Base-by-base conservation (phyloP, 2,329 filamentous ascomycete species). In the Lomentospora prolificans region DNA sequence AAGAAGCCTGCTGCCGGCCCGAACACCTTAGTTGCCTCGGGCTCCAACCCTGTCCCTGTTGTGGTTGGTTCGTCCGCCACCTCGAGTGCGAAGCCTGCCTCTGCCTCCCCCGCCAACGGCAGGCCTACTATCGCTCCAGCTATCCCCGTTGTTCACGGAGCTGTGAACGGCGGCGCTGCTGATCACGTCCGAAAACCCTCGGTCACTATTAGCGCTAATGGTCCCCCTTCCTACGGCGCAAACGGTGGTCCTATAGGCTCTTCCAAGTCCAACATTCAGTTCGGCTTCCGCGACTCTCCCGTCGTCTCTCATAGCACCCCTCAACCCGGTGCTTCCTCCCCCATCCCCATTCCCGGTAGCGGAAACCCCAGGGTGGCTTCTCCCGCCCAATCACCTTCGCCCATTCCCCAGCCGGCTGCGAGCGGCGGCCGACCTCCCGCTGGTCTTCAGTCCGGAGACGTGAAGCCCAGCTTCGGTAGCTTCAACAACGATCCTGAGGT, bases 171-270 rank as follows among this genome's bases (percentile, higher is more conserved):
- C 62, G 74, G 75, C 62, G 71, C 78, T 55, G 76, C 77, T 63
- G 85, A 90, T 64, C 91, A 97, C 75, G 80, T 78, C 67, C 84
- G 90, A 68, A 96, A 95, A 74, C 84, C 85, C 61, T 96, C 92
- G 17, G 87, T 96, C 65, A 95, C 91, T 65, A 96, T 96, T 76
- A 90, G 83, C 70, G 86, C 90, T 63, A 87, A 88, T 67, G 89
- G 87, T 63, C 82, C 88, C 56, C 87, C 80, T 63, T 85, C 85
- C 66, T 88, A 84, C 69, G 81, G 85, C 59, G 79, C 86, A 63
- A 95, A 95, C 77, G 89, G 89, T 64, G 87, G 83, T 58, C 66
- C 74, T 41, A 70, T 71, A 56, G 81, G 83, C 41, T 77, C 73
- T 59, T 79, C 69, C 73, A 84, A 81, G 73, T 74, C 79, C 62